Base-by-base conservation (phyloP, 2,329 filamentous ascomycete genomes). In the Ceratocystis alfenasii region DNA sequence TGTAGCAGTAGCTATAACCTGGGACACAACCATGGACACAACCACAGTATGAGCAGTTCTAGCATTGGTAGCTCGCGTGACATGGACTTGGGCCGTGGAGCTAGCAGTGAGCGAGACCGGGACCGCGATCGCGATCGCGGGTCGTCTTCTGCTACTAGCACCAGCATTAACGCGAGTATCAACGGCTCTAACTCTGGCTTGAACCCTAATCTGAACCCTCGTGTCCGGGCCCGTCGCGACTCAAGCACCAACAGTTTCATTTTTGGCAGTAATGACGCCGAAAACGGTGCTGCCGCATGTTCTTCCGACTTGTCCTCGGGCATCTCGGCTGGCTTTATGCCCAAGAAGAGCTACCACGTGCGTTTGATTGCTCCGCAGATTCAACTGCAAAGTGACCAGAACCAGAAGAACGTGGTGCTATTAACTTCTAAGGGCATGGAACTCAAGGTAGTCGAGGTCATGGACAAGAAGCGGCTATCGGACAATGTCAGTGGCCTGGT, bases 341-440 rank as follows among this genome's bases (percentile, higher is more conserved):
- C 94, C 0, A 90, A 96, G 72, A 96, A 94, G 74, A 93, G 88
- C 70, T 99, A 96, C 74, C 90, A 97, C 72, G 84, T 99, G 69
- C 89, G 92, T 46, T 83, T 99, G 50, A 96, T 99, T 71, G 94
- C 93, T 5, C 94, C 94, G 15, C 94, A 99, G 74, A 96, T 99
- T 67, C 94, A 99, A 74, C 81, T 99, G 57, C 93, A 99, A 73
- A 97, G 94, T 74, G 94, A 99, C 73, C 97, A 96, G 80, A 97
- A 99, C 75, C 88, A 87, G 68, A 96, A 95, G 75, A 89, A 95
- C 67, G 94, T 95, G n/a, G 88, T 96, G 4, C 80, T 99, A n/a
- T 87, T 97, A 60, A 94, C 93, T 2, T 91, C 92, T 33, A 97
- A 97, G 75, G 90, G 92, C 64, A 99, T 99, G 91, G 92, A 97